A percentile compares a stretch with the other conserved stretches of the same genome.
Conservation (phyloP, 495 filamentous ascomycete species). For the Penicillium argentinense region DNA sequence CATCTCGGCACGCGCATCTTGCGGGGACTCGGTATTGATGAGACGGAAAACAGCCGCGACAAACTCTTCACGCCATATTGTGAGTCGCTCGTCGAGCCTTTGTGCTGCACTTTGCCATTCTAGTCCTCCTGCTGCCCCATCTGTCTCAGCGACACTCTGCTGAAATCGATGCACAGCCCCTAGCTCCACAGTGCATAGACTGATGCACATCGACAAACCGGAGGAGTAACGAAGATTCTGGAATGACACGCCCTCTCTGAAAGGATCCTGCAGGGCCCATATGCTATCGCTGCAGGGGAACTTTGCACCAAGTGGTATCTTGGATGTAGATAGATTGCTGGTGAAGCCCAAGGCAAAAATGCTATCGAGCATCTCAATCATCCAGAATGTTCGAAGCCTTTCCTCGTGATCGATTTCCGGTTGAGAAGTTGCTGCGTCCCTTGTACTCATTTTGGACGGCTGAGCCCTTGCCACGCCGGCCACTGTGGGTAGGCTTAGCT, state of each 20-base stretch:
- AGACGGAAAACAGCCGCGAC: constrained; percentile 1
- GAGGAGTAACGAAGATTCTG: constrained; percentile 2
- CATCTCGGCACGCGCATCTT: constrained; percentile 6
- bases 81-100: constrained; percentile 25
- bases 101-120: constrained; percentile 31
- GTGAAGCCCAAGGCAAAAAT: constrained; percentile 28
- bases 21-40: constrained; percentile 1
- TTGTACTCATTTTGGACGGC: too few species aligned
- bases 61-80: constrained; percentile 23
- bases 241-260: constrained; percentile 1
- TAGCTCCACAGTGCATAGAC: constrained; percentile 25
- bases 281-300: constrained; percentile 1
- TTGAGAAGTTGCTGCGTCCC: too few species aligned
- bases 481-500: too few species aligned
- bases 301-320: constrained; percentile 19
- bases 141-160: constrained; percentile 25
- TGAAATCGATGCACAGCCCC: constrained; percentile 29
- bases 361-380: constrained; percentile 34
- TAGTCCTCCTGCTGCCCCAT: constrained; percentile 18
- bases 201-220: constrained; percentile 1
- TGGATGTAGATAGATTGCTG: constrained; percentile 24
- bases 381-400: constrained; percentile 34
- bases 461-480: too few species aligned
- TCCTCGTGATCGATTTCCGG: constrained; percentile 31
- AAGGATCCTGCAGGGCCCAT: constrained; percentile 1